Percentiles rank a stretch among this genome's conserved stretches.
Evolutionary conservation across 2,329 filamentous ascomycete species (phyloP).

Genomic region (Rosellinia necatrix): DNA sequence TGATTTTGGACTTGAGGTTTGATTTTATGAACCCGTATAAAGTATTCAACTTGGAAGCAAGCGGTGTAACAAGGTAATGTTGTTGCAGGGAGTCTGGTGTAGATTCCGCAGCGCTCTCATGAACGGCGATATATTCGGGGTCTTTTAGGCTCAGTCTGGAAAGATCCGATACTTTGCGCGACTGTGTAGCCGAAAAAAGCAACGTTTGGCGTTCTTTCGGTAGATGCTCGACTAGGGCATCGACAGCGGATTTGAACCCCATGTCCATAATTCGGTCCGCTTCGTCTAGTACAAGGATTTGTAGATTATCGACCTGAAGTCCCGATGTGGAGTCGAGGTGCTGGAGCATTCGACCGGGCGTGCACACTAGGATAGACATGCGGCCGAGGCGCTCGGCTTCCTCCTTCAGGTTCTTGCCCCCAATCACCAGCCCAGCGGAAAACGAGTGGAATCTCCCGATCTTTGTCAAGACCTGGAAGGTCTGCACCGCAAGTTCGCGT

Average conservation of each 20-base stretch:
- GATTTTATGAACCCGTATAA: conserved; percentile 90
- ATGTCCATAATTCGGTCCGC: conserved; percentile 97
- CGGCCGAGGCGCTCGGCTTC: conserved; percentile 80
- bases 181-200: conserved; percentile 95
- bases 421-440: conserved; percentile 90
- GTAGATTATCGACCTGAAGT: conserved; percentile 87
- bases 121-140: conserved; percentile 93
- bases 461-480: conserved; percentile 91
- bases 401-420: conserved; percentile 87
- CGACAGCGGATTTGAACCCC: conserved; percentile 89
- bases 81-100: conserved; percentile 87
- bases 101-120: conserved; percentile 77
- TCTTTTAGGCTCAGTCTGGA: conserved; percentile 86
- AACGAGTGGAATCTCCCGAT: conserved; percentile 88
- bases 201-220: conserved; percentile 86
- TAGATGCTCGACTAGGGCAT: conserved; percentile 90
- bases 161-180: conserved; percentile 89
- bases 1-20: conserved; percentile 90
- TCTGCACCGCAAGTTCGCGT: conserved; percentile 89
- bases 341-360: conserved; percentile 91
- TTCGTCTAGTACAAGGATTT: conserved; percentile 93
- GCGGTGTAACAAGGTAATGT: conserved; percentile 84
- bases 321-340: conserved; percentile 92
- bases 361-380: conserved; percentile 98
- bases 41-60: conserved; percentile 88